Conservation (phyloP, 352 stramenopile species). For the Globisporangium orthogonon region DNA sequence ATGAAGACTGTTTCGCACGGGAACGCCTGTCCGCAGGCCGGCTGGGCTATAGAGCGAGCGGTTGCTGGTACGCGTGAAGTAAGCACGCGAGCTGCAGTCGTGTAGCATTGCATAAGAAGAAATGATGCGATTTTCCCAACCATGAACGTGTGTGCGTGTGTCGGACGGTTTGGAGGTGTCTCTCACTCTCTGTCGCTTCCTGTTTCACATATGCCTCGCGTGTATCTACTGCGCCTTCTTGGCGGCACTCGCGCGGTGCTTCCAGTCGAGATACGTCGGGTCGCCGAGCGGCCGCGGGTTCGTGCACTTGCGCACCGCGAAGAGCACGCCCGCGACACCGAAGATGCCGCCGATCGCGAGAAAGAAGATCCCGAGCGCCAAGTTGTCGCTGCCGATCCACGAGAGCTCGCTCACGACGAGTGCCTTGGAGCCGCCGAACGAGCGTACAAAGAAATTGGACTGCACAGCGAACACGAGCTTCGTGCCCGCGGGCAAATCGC, state of each 20-base stretch:
- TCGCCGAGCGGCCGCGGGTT: conserved; percentile 47
- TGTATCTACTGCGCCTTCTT: neutral
- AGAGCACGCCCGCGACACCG: conserved; percentile 33
- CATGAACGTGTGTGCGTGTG: too few species aligned
- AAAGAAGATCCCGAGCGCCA: conserved; percentile 46
- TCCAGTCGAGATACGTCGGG: conserved; percentile 47
- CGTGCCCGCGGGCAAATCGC: conserved; percentile 41
- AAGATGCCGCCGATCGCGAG: conserved; percentile 50
- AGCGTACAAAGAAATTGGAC: conserved; percentile 75
- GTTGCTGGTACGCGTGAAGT: neutral
- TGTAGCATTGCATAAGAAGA: too few species aligned
- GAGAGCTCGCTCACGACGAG: conserved; percentile 53
- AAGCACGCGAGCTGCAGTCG: neutral
- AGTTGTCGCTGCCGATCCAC: conserved; percentile 69
- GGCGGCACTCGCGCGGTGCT: conserved; percentile 20
- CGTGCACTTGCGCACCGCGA: conserved; percentile 36
- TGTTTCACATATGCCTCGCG: neutral
- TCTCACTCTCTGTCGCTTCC: neutral
- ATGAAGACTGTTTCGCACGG: too few species aligned
- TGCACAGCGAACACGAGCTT: conserved; percentile 70
- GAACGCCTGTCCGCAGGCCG: too few species aligned
- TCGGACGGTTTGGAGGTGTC: neutral
- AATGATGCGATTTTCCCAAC: too few species aligned
- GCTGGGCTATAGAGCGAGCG: neutral
- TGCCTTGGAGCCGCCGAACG: conserved; percentile 57